These are phyloP conservation scores for Ziziphus jujuba DNA, from an alignment of 306 rosid species.

Conservation along the genomic window DNA sequence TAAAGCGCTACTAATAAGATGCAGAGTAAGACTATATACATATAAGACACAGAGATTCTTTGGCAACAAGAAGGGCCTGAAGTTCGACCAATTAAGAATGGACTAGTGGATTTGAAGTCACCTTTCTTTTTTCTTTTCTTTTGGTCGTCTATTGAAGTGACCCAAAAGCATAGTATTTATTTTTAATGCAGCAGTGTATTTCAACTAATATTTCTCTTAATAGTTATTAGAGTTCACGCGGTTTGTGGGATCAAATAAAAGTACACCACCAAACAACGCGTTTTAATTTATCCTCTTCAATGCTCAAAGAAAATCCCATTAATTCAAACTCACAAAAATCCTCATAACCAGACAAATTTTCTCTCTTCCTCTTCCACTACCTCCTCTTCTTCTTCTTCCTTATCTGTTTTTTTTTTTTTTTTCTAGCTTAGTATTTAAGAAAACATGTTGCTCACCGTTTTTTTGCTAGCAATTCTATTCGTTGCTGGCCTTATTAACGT, in stretches of 20 bases:
- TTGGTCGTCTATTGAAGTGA: too few species aligned
- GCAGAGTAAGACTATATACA: too few species aligned
- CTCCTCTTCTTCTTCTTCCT: background rate
- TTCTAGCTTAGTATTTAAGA: constrained; percentile 4
- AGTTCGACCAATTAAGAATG: too few species aligned
- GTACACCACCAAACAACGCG: background rate
- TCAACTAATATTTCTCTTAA: too few species aligned
- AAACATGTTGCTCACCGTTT: constrained; percentile 40
- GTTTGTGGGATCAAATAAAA: background rate
- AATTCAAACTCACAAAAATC: background rate
- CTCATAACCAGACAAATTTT: background rate
- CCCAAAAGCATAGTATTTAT: too few species aligned
- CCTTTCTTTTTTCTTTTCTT: too few species aligned
- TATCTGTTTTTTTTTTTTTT: constrained; percentile 25
- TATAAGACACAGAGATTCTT: too few species aligned
- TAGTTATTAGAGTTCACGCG: background rate
- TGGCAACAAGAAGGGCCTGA: too few species aligned
- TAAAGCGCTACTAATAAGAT: too few species aligned
- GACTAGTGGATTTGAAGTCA: too few species aligned
- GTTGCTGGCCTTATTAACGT: constrained; percentile 58
- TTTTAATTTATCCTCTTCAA: background rate
- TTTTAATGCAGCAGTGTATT: too few species aligned
- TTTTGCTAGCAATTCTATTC: constrained; percentile 53
- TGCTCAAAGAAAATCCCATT: background rate
- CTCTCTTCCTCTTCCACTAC: background rate